Evolutionary conservation across 306 rosid species (phyloP), one percentile per base, ranked within the genome.

Genomic region (Cucumis cinereus): DNA sequence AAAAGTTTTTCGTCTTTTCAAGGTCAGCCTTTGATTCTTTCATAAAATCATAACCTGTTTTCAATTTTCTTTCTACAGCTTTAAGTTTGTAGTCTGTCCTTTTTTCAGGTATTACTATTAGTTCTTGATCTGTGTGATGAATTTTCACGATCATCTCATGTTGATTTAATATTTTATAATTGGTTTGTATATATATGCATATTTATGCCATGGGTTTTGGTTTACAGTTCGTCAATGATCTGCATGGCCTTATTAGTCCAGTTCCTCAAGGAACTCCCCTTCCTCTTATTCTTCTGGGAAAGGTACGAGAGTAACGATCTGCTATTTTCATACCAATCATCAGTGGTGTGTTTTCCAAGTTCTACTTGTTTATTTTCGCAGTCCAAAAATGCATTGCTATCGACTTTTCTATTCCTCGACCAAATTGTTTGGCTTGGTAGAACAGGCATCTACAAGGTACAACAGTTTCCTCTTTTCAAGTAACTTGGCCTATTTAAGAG

Each of bases 371-470:
- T 53, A 8, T 55, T 64, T 30, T 73, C 67, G 23, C 90, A 93
- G 98, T 91, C 96, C 76, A 93, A 93, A 88, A 90, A 93, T 70
- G 93, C 96, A 28, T 83, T 91, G 71, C 81, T 93, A 69, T 89
- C 98, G 77, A 91, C 97, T 71, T 93, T 93, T 89, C 90, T 93
- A 77, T 86, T 93, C 84, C 98, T 91, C 28, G 98, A 93, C 86
- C 98, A 93, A 93, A 78, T 93, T 64, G 97, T 89, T 76, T 93
- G 98, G 98, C 96, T 91, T 22, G 90, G 98, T 33, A 91, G 96
- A 84, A 43, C 93, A 1, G 98, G 97, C 50, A 90, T 93, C 77
- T 78, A 88, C 68, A 77, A 93, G 93, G 97, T 93, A 81, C 20
- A 9, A 35, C 70, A 15, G 5, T 69, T 67, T 30, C 77, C 78